Percentiles rank a stretch among this genome's conserved stretches.
Conservation (phyloP, 1,139 yeast species). For the Kodamaea derodonti region DNA sequence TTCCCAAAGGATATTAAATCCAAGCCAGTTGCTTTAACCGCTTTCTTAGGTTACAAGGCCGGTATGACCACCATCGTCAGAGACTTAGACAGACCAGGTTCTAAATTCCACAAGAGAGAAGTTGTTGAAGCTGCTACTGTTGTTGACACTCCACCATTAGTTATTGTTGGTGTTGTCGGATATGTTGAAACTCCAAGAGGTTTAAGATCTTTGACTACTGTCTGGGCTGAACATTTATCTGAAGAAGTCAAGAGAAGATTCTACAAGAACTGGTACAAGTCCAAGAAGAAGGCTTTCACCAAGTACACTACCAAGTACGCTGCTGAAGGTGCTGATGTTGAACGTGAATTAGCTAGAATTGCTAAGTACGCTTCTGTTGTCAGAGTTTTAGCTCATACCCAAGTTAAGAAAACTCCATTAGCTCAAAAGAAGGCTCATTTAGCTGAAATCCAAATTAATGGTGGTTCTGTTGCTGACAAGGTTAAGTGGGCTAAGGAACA, state of each 20-base stretch:
- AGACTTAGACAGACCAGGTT: conserved; percentile 99
- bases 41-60: conserved; percentile 99
- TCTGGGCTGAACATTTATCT: conserved; percentile 99
- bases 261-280: conserved; percentile 99
- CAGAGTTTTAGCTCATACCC: conserved; percentile 99
- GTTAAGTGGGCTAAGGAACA: conserved; percentile 98
- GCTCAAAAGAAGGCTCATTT: conserved; percentile 99
- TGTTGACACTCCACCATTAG: conserved; percentile 98
- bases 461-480: conserved; percentile 98
- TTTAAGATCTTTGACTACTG: conserved; percentile 98
- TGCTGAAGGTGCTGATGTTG: conserved; percentile 81
- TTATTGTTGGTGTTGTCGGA: conserved; percentile 99
- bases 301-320: conserved; percentile 99
- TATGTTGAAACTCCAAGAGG: conserved; percentile 99
- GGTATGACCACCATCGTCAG: conserved; percentile 99
- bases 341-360: conserved; percentile 97
- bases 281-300: conserved; percentile 99
- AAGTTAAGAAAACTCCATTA: conserved; percentile 98
- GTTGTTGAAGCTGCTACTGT: conserved; percentile 99
- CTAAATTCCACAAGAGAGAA: conserved; percentile 99
- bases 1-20: conserved; percentile 99
- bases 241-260: conserved; percentile 99
- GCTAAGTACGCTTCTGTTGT: conserved; percentile 97
- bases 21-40: conserved; percentile 98
- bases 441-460: conserved; percentile 99